Evolutionary conservation across 192 early-diverging fungal genomes (phyloP), one percentile per base, ranked within the genome.

Genomic region (Mortierella alpina): DNA sequence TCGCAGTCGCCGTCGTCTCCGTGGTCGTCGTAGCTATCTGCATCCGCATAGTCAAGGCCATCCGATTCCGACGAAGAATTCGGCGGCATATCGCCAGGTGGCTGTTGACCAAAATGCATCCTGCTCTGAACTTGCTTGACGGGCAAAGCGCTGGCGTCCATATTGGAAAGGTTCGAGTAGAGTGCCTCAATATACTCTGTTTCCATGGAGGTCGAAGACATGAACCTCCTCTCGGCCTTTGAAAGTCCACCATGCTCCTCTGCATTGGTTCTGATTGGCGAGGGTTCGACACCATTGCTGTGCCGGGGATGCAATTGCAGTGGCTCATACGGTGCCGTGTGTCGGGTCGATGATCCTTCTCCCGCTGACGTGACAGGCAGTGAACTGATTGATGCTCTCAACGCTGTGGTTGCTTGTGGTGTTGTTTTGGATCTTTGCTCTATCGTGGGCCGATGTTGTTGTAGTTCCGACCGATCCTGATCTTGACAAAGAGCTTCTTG

Each of bases 101-200:
- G 45, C 5, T 40, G 22, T 22, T 68, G 10, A 3, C 20, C 14
- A 0, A 40, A 15, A 40, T 51, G 50, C 9, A 42, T 5, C 22
- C 18, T 20, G 14, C 55, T 45, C 5, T 40, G 59, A 54, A 20
- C 23, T 12, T 55, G 9, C 39, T 64, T 55, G 9, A 45, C 6
- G 9, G 31, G 31, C 31, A 31, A 1, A 1, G 31, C 31, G 31
- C 31, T 31, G 3, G 31, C 31, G 31, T 31, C 31, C 31, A 31
- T 31, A 31, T 31, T 31, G 31, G 68, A 59, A 9, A 66, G 54
- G 40, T 67, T 60, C 7, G 77, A 52, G 49, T 80, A 72, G 5
- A 80, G 54, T 14, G 70, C 77, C 49, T 72, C 77, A 40, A 80
- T 80, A 51, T 53, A 80, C 23, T 80, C 77, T 2, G 77, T 80